Percentiles rank a stretch among this genome's conserved stretches.
Evolutionary conservation across 2,329 filamentous ascomycete species (phyloP).

Genomic region (Coniochaeta pulveracea): DNA sequence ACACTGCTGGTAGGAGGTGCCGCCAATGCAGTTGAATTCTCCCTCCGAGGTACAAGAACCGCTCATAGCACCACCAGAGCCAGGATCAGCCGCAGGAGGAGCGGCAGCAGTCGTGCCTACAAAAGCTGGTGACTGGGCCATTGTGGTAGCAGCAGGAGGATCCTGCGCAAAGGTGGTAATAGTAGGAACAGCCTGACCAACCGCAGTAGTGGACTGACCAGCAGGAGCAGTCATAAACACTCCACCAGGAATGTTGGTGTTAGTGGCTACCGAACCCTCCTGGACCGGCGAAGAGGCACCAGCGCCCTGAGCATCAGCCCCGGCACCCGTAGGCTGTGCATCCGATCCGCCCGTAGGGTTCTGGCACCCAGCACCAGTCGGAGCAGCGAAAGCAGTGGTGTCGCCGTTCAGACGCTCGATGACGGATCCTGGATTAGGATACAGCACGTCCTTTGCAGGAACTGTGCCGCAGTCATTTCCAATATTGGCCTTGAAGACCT

Average conservation of each 20-base stretch:
- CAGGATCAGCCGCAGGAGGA: conserved; percentile 12
- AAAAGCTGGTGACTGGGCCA: too few relatives aligned
- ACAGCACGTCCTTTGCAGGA: conserved; percentile 47
- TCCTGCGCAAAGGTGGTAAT: not conserved
- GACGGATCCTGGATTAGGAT: conserved; percentile 53
- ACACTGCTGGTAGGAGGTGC: conserved; percentile 39
- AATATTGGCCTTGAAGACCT: conserved; percentile 69
- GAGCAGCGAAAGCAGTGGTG: not conserved
- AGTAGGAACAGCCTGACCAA: not conserved
- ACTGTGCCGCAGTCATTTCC: not conserved
- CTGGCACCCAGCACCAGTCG: not conserved
- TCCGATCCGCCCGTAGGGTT: not conserved
- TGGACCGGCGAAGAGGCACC: not conserved
- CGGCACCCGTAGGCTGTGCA: not conserved
- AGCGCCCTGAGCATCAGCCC: not conserved
- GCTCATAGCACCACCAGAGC: conserved; percentile 14
- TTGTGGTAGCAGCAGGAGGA: not conserved
- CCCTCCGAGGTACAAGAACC: conserved; percentile 33
- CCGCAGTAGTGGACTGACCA: not conserved
- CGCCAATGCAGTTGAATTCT: conserved; percentile 36
- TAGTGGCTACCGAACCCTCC: not conserved
- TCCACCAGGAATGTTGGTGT: not conserved
- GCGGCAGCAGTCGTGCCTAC: not conserved
- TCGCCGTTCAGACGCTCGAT: conserved; percentile 24
- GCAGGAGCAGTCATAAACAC: not conserved